phyloP scores from a whole-genome alignment of 305 asterid species.

The Solanum hybrid region DNA sequence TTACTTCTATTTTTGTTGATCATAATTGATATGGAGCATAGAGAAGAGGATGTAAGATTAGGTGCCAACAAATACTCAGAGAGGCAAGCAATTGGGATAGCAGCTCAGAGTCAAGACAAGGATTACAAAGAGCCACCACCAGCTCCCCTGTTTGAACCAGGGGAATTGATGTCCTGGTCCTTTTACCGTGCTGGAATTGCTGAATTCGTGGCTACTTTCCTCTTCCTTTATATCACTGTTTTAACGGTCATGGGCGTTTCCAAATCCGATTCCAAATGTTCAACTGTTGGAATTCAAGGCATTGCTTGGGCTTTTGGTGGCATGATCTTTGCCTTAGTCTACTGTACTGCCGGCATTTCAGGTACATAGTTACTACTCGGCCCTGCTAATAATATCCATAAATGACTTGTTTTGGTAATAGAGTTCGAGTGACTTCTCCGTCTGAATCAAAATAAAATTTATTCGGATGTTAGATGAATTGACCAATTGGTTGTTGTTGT shows the following conservation, averaged over 20 bases:
- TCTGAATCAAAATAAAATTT: too few relatives aligned
- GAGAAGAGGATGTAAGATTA: slow-evolving; percentile 12
- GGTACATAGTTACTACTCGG: neutral
- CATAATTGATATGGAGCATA: neutral
- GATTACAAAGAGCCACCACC: slow-evolving; percentile 9
- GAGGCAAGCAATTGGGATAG: slow-evolving; percentile 4
- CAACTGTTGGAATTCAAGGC: slow-evolving; percentile 11
- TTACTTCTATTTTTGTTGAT: neutral
- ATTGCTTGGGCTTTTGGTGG: slow-evolving; percentile 15
- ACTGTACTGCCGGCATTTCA: slow-evolving; percentile 12
- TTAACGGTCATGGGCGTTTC: slow-evolving; percentile 4
- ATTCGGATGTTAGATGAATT: neutral
- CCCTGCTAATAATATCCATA: neutral
- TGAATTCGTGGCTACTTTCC: slow-evolving; percentile 2
- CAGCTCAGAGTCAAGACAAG: slow-evolving; percentile 7
- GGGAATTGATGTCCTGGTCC: slow-evolving; percentile 2
- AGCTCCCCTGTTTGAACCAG: slow-evolving; percentile 4
- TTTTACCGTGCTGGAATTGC: slow-evolving; percentile 7
- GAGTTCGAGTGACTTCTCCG: neutral
- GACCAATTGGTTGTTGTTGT: neutral
- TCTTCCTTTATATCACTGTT: slow-evolving; percentile 3
- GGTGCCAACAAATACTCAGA: slow-evolving; percentile 10
- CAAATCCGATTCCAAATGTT: slow-evolving; percentile 9
- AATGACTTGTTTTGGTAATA: neutral
- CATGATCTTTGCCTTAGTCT: slow-evolving; percentile 9